Evolutionary conservation across 2,329 filamentous ascomycete species (phyloP).

Genomic region (Onygena corvina): DNA sequence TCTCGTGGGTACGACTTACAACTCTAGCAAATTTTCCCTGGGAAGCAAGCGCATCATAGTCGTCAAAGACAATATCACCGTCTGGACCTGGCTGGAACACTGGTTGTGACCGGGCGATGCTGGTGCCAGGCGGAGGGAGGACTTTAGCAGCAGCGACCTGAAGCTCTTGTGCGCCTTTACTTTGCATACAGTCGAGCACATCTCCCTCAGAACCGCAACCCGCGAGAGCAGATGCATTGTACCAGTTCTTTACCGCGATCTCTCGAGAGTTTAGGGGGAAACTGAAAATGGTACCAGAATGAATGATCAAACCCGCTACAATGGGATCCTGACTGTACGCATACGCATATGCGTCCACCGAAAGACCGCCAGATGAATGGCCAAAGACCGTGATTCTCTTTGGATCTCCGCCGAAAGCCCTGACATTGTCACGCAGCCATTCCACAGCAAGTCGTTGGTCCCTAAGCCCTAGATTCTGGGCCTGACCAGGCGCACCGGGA

Average conservation of each 20-base stretch:
- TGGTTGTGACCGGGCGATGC: constrained; percentile 21
- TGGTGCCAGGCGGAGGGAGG: constrained; percentile 22
- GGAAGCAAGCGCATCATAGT: constrained; percentile 29
- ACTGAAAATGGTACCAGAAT: constrained; percentile 33
- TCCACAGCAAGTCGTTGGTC: constrained; percentile 22
- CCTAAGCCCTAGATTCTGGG: constrained; percentile 27
- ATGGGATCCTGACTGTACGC: constrained; percentile 27
- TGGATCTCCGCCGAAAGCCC: constrained; percentile 24
- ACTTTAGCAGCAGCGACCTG: constrained; percentile 29
- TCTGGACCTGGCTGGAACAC: constrained; percentile 37
- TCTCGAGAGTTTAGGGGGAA: constrained; percentile 32
- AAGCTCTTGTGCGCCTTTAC: constrained; percentile 27
- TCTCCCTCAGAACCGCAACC: constrained; percentile 27
- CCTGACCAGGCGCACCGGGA: constrained; percentile 27
- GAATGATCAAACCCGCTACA: constrained; percentile 27
- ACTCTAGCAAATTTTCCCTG: constrained; percentile 31
- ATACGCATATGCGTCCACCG: constrained; percentile 29
- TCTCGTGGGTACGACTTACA: constrained; percentile 12
- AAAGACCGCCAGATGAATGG: constrained; percentile 38
- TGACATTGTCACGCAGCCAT: constrained; percentile 22
- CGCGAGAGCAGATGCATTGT: constrained; percentile 30
- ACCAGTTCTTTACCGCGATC: constrained; percentile 33
- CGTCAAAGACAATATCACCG: constrained; percentile 30
- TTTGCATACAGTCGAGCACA: constrained; percentile 31
- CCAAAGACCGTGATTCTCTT: constrained; percentile 27